A percentile compares a stretch with the other conserved stretches of the same genome.
phyloP scores from a whole-genome alignment of 2,329 filamentous ascomycete species.

The Xylaria hypoxylon region DNA sequence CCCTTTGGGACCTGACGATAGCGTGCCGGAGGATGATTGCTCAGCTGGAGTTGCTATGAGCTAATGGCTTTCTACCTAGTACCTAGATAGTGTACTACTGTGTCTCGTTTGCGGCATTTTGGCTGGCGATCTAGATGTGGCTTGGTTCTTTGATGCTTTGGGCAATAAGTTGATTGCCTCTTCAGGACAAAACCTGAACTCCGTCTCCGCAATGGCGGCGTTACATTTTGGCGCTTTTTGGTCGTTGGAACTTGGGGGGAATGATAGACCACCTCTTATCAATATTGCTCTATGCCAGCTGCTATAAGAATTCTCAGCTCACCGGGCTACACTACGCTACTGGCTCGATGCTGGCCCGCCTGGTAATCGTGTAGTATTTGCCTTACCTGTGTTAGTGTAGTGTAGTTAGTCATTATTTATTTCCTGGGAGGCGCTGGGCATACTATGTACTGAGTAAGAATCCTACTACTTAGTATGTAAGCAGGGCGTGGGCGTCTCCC shows the following conservation, averaged over 20 bases:
- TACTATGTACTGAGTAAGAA: too few species aligned
- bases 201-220: slow-evolving; percentile 26
- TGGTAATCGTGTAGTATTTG: not conserved
- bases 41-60: slow-evolving; percentile 15
- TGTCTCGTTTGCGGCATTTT: slow-evolving; percentile 26
- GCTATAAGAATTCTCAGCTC: slow-evolving; percentile 18
- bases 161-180: slow-evolving; percentile 26
- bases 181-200: slow-evolving; percentile 15
- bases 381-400: not conserved
- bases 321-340: slow-evolving; percentile 14
- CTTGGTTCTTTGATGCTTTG: slow-evolving; percentile 24
- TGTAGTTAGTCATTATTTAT: not conserved
- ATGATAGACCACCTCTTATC: slow-evolving; percentile 16
- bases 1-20: not conserved
- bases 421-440: not conserved
- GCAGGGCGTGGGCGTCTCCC: slow-evolving; percentile 5
- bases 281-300: not conserved
- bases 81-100: too few species aligned
- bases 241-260: not conserved
- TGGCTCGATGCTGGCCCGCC: not conserved
- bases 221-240: not conserved
- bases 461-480: too few species aligned
- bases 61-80: slow-evolving; percentile 5
- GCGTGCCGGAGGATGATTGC: slow-evolving; percentile 8
- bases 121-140: slow-evolving; percentile 18